Percentiles rank a stretch among this genome's conserved stretches.
phyloP scores from a whole-genome alignment of 2,329 filamentous ascomycete species.

The Xenoacremonium recifei region DNA sequence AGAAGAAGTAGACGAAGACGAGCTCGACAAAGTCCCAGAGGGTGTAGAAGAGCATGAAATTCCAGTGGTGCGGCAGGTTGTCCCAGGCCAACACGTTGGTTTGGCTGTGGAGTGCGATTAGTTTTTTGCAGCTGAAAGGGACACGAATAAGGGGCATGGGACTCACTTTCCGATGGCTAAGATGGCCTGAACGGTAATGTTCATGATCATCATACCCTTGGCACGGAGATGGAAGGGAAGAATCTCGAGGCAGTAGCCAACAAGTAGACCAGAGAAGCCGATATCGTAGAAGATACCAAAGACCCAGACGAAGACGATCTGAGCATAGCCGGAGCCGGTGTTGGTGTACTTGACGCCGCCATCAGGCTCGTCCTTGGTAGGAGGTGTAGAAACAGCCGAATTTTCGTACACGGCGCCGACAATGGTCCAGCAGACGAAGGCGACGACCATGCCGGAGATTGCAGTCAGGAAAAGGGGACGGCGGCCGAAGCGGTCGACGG shows the following conservation, averaged over 20 bases:
- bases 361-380: conserved; percentile 16
- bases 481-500: conserved; percentile 50
- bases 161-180: conserved; percentile 60
- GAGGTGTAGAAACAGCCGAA: conserved; percentile 22
- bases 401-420: conserved; percentile 52
- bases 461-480: conserved; percentile 53
- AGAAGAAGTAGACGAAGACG: conserved; percentile 63
- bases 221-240: conserved; percentile 57
- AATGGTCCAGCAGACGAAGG: conserved; percentile 51
- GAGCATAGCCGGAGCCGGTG: conserved; percentile 47
- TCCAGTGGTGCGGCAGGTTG: conserved; percentile 58
- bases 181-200: conserved; percentile 60
- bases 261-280: conserved; percentile 56
- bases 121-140: no score
- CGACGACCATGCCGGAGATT: conserved; percentile 46
- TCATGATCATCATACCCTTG: conserved; percentile 64
- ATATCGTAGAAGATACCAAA: conserved; percentile 61
- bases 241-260: conserved; percentile 58
- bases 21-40: conserved; percentile 61
- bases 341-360: conserved; percentile 35
- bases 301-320: conserved; percentile 58
- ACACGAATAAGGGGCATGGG: not conserved
- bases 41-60: conserved; percentile 66
- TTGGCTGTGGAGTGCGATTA: conserved; percentile 39
- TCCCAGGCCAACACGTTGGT: conserved; percentile 65